A percentile compares a stretch with the other conserved stretches of the same genome.
Evolutionary conservation across 2,329 filamentous ascomycete species (phyloP).

Genomic region (Fusarium beomiforme): DNA sequence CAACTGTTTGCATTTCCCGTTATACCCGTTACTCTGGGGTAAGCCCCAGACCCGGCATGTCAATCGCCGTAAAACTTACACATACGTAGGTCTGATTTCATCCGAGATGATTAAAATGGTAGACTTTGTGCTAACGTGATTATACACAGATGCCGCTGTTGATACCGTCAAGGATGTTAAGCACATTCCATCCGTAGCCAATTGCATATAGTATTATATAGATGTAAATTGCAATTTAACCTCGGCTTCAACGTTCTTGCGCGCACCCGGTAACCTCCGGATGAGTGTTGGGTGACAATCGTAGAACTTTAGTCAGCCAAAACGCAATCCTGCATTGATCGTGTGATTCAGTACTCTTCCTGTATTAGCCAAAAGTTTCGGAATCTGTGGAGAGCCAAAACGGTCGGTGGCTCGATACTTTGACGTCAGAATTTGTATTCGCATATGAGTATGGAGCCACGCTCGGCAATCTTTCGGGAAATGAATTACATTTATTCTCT

Average conservation of each 20-base stretch:
- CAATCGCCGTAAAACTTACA: not conserved
- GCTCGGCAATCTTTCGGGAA: not conserved
- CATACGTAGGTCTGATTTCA: not conserved
- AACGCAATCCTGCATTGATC: not conserved
- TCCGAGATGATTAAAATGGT: not conserved
- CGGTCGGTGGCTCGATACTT: not conserved
- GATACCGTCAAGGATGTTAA: rapidly evolving
- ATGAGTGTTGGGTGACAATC: not conserved
- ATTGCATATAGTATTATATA: not conserved
- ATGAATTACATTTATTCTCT: not conserved
- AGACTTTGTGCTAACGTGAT: no score
- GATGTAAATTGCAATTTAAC: not conserved
- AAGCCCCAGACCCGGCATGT: rapidly evolving
- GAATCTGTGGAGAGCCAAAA: not conserved
- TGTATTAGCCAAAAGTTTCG: not conserved
- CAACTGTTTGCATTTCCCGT: not conserved
- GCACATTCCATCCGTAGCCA: not conserved
- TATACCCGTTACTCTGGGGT: not conserved
- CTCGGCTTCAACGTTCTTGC: not conserved
- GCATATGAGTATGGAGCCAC: not conserved
- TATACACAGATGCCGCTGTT: rapidly evolving
- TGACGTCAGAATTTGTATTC: not conserved
- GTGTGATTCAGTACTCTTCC: not conserved
- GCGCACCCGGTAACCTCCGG: not conserved
- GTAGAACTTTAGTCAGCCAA: not conserved